A percentile compares a stretch with the other conserved stretches of the same genome.
phyloP scores from a whole-genome alignment of 1,284 basidiomycete species.

The Phlebopus sp. region DNA sequence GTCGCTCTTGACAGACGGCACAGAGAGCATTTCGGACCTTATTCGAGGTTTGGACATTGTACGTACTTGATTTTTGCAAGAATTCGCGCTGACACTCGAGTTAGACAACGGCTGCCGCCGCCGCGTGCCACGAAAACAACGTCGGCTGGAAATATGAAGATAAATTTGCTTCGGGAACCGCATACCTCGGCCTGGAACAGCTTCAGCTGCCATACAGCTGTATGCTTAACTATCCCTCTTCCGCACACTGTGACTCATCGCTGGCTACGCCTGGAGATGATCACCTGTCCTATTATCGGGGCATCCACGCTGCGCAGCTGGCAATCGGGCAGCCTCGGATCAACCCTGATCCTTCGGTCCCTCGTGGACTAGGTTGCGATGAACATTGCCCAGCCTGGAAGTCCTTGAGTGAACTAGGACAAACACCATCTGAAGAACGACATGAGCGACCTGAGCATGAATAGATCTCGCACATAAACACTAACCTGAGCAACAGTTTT shows the following conservation, averaged over 20 bases:
- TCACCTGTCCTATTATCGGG: too few species aligned
- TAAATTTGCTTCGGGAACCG: background rate
- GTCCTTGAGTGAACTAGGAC: too few species aligned
- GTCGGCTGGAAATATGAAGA: background rate
- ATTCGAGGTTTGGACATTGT: constrained; percentile 16
- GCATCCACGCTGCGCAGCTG: too few species aligned
- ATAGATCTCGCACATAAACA: too few species aligned
- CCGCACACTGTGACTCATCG: background rate
- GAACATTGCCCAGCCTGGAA: too few species aligned
- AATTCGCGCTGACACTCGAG: background rate
- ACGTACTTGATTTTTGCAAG: constrained; percentile 3
- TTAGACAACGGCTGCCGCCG: constrained; percentile 13
- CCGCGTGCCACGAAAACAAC: background rate
- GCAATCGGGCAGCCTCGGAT: too few species aligned
- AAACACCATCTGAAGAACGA: too few species aligned
- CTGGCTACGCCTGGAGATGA: background rate
- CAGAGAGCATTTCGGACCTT: constrained; percentile 4
- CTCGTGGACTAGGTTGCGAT: too few species aligned
- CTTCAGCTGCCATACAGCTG: constrained; percentile 1
- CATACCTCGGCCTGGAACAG: constrained; percentile 7
- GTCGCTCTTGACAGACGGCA: background rate
- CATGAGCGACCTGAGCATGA: too few species aligned
- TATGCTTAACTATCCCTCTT: background rate
- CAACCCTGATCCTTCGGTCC: too few species aligned
- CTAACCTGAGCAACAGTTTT: too few species aligned